Base-by-base conservation (phyloP, 2,329 filamentous ascomycete genomes). In the Plectosphaerella cucumerina region DNA sequence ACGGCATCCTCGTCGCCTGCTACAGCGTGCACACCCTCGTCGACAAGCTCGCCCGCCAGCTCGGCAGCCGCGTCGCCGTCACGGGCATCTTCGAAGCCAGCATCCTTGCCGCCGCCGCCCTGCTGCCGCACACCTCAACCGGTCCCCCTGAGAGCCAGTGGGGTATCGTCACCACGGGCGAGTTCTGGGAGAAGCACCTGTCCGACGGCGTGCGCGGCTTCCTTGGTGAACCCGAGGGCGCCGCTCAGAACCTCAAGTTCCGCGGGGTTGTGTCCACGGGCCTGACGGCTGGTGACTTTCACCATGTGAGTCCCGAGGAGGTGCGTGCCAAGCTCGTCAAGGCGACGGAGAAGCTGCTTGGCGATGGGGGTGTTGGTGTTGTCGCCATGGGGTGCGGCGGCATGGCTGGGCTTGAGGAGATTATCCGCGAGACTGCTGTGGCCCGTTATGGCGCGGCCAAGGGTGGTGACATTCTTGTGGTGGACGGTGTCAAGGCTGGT, bases 81-180 rank as follows among this genome's bases (percentile, higher is more conserved):
- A 85, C 82, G 0, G 92, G 93, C 6, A 96, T 97, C 50, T 94
- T 97, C 62, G 92, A 97, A 68, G 87, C 90, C 1, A 90, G 86
- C 60, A 75, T 96, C 14, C 72, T 84, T 3, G 74, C 83, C 0
- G 80, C 84, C 2, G 63, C 92, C 10, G 80, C 85, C 2, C 67
- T 78, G 21, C 70, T 76, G 41, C 63, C 60, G 50, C 69, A 58
- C 47, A 65, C 58, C 3, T 37, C 47, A 1, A 54, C 53, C 2
- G 54, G 58, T 2, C 52, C 56, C 1, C 52, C 53, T 21, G 37
- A 58, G 50, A 67, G 82, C 57, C 74, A 70, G 44, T 97, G 94
- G 75, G 93, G 91, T 2, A 94, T 97, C 56, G 86, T 97, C 5
- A 93, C 87, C 5, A 97, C 93, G 0, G 92, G 91, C 0, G 81